Evolutionary conservation across 1,284 basidiomycete genomes (phyloP), one percentile per base, ranked within the genome.

Genomic region (Ceratobasidium sp.): DNA sequence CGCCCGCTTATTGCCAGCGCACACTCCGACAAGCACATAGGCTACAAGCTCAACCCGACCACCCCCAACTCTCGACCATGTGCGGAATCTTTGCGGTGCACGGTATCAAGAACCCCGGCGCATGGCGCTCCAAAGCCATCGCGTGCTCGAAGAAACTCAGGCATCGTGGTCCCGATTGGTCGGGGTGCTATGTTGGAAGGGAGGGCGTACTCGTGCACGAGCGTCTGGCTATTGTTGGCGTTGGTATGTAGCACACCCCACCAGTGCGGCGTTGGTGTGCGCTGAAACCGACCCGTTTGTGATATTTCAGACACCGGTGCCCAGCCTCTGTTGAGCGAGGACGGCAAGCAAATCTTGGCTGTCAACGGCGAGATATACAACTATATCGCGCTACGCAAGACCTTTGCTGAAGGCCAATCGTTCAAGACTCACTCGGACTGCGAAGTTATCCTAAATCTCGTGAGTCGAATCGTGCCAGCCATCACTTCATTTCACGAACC

Each of bases 331-430:
- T 82, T 92, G 75, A 95, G 91, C 82, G 88, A 92, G 60, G 95
- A 98, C 77, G 91, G 90, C 72, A 92, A 92, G 79, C 81, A 91
- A 76, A 86, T 92, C 77, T 90, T 99, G 71, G 90, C 94, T 73
- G 97, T 99, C 80, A 99, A 99, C 83, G 97, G 97, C 71, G 97
- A 99, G 82, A 99, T 99, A 78, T 99, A 99, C 86, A 99, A 99
- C 86, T 94, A 99, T 81, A 83, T 94, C 73, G 85, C 89, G 44
- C 87, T 99, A 59, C 89, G 94, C 75, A 87, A 91, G 73, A 82
- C 81, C 33, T 83, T 96, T 77, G 88, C 85, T 77, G 77, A 80
- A 56, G 79, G 85, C 63, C 84, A 83, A 72, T 87, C 89, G 75
- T 97, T 99, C 87, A 97, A 95, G 85, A 98, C 96, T 0, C 94